A percentile compares a stretch with the other conserved stretches of the same genome.
phyloP scores from a whole-genome alignment of 495 filamentous ascomycete genomes.

The Penicillium cosmopolitanum region DNA sequence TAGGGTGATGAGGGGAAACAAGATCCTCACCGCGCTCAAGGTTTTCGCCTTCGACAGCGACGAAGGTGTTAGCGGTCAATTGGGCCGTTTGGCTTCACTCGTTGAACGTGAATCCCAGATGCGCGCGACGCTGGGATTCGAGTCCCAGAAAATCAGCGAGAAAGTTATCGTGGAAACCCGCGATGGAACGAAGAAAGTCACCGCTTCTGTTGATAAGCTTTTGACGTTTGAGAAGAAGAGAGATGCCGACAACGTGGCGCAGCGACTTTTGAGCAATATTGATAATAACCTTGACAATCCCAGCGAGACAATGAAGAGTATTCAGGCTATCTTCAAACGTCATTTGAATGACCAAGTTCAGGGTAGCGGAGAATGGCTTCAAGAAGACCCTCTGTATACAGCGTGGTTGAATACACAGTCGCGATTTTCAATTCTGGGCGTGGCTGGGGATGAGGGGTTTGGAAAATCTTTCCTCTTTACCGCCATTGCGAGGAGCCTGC shows the following conservation, averaged over 20 bases:
- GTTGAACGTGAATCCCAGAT: conserved; percentile 30
- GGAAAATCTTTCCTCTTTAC: conserved; percentile 28
- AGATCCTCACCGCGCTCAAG: conserved; percentile 31
- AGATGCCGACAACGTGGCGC: conserved; percentile 16
- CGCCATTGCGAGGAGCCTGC: conserved; percentile 11
- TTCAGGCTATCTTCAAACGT: conserved; percentile 10
- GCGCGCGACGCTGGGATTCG: conserved; percentile 26
- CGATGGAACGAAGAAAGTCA: conserved; percentile 22
- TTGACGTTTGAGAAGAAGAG: conserved; percentile 19
- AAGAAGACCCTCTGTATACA: conserved; percentile 10
- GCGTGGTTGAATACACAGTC: conserved; percentile 3
- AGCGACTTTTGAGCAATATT: conserved; percentile 11
- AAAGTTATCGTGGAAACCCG: conserved; percentile 16
- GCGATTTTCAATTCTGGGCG: conserved; percentile 13
- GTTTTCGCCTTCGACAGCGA: conserved; percentile 31
- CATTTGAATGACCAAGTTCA: conserved; percentile 13
- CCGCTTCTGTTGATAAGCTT: conserved; percentile 17
- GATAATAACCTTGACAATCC: conserved; percentile 19
- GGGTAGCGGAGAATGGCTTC: conserved; percentile 23
- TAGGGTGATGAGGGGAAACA: conserved; percentile 29
- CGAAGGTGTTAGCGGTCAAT: conserved; percentile 28
- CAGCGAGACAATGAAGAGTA: conserved; percentile 14
- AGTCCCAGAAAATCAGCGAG: conserved; percentile 24
- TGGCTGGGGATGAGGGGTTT: conserved; percentile 24
- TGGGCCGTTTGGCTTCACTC: conserved; percentile 19